phyloP scores from a whole-genome alignment of 192 early-diverging fungal species.

The Coemansia sp. region DNA sequence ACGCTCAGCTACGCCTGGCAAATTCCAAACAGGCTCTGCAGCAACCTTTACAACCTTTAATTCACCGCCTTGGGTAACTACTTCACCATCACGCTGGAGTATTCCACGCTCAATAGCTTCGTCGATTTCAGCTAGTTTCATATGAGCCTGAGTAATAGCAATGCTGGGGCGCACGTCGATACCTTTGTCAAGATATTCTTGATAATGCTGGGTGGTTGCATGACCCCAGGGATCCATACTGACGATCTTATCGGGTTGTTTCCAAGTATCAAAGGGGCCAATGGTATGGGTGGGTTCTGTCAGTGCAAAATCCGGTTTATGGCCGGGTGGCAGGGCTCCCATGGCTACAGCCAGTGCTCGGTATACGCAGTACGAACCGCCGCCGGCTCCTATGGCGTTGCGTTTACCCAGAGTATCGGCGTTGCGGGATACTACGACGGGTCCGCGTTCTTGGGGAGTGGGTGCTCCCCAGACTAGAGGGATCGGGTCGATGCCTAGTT shows the following conservation, averaged over 20 bases:
- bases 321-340: constrained; percentile 75
- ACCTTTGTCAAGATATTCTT: constrained; percentile 60
- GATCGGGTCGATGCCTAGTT: constrained; percentile 70
- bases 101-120: constrained; percentile 59
- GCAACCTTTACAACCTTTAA: constrained; percentile 89
- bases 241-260: constrained; percentile 83
- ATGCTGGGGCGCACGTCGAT: constrained; percentile 87
- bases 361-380: constrained; percentile 89
- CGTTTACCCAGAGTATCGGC: constrained; percentile 70
- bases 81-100: constrained; percentile 74
- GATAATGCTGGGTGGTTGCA: constrained; percentile 61
- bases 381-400: constrained; percentile 95
- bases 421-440: constrained; percentile 80
- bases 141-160: constrained; percentile 92
- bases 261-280: constrained; percentile 77
- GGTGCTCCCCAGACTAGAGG: constrained; percentile 74
- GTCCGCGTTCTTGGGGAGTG: constrained; percentile 70
- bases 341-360: constrained; percentile 89
- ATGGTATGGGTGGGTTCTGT: constrained; percentile 84
- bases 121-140: constrained; percentile 89
- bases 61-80: constrained; percentile 77
- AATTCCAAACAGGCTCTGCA: constrained; percentile 91
- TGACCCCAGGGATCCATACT: constrained; percentile 94
- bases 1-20: constrained; percentile 86
- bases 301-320: constrained; percentile 81